Evolutionary conservation across 805 yeast genomes (phyloP).

Genomic region (Lipomyces chichibuensis): DNA sequence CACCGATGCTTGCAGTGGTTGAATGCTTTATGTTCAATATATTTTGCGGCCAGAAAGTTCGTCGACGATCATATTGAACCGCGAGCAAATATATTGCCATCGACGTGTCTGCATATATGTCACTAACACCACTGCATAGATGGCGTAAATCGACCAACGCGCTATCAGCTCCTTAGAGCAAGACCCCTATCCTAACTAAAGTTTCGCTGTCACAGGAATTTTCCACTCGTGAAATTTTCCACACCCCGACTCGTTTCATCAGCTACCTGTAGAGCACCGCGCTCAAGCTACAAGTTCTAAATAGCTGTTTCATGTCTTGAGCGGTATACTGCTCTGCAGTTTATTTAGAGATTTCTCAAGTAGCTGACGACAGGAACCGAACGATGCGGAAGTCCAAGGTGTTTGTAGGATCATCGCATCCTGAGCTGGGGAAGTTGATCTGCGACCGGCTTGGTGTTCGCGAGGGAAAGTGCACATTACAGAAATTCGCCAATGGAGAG

Average conservation of each 20-base stretch:
- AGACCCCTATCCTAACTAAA: background rate
- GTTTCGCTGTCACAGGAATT: no score
- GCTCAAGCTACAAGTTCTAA: background rate
- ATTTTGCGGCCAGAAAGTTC: background rate
- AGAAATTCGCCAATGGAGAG: constrained; percentile 96
- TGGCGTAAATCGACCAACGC: background rate
- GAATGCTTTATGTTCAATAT: background rate
- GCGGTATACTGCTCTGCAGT: background rate
- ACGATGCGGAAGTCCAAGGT: constrained; percentile 95
- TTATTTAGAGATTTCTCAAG: background rate
- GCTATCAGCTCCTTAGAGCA: background rate
- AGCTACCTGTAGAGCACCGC: constrained; percentile 2
- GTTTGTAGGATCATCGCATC: constrained; percentile 95
- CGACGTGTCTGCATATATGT: background rate
- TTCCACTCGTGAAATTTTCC: background rate
- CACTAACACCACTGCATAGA: background rate
- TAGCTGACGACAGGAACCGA: background rate
- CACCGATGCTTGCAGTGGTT: background rate
- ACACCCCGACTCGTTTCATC: background rate
- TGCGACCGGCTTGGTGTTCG: constrained; percentile 90
- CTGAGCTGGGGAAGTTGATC: constrained; percentile 86
- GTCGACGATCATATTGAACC: no score
- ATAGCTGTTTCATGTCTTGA: background rate
- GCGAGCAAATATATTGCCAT: no score
- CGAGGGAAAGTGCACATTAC: constrained; percentile 88